A percentile compares a stretch with the other conserved stretches of the same genome.
Evolutionary conservation across 495 filamentous ascomycete genomes (phyloP).

Genomic region (Saxispiralis lemnorum): DNA sequence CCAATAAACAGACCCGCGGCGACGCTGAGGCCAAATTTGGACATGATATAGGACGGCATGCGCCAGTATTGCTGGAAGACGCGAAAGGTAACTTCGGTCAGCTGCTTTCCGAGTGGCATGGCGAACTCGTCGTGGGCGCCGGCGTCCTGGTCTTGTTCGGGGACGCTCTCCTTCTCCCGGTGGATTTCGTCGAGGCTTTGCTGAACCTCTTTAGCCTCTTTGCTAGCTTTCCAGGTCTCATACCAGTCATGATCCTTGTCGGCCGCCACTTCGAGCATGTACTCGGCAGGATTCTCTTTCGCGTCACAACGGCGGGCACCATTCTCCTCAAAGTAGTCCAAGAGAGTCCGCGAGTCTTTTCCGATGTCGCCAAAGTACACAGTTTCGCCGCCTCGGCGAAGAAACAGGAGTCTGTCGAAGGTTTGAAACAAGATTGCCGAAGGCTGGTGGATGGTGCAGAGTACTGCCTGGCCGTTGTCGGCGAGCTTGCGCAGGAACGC

Average conservation of each 20-base stretch:
- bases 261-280: constrained; percentile 56
- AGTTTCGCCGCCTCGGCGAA: constrained; percentile 50
- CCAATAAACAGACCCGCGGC: constrained; percentile 35
- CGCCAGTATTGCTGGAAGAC: constrained; percentile 25
- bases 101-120: constrained; percentile 23
- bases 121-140: constrained; percentile 28
- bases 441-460: constrained; percentile 16
- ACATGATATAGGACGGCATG: constrained; percentile 27
- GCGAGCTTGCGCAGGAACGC: constrained; percentile 16
- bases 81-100: constrained; percentile 22
- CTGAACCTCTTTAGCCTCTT: constrained; percentile 49
- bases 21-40: constrained; percentile 26
- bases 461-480: constrained; percentile 15
- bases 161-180: constrained; percentile 30
- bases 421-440: constrained; percentile 43
- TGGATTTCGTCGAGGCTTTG: constrained; percentile 53
- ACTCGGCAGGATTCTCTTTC: constrained; percentile 47
- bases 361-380: constrained; percentile 57
- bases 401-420: constrained; percentile 53
- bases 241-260: constrained; percentile 64
- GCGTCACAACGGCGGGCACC: constrained; percentile 40
- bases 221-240: constrained; percentile 55
- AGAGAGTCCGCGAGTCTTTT: constrained; percentile 34
- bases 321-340: constrained; percentile 48
- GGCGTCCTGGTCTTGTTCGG: constrained; percentile 19